Conservation (phyloP, 2,329 filamentous ascomycete genomes). For the Pestalotiopsis sp. region DNA sequence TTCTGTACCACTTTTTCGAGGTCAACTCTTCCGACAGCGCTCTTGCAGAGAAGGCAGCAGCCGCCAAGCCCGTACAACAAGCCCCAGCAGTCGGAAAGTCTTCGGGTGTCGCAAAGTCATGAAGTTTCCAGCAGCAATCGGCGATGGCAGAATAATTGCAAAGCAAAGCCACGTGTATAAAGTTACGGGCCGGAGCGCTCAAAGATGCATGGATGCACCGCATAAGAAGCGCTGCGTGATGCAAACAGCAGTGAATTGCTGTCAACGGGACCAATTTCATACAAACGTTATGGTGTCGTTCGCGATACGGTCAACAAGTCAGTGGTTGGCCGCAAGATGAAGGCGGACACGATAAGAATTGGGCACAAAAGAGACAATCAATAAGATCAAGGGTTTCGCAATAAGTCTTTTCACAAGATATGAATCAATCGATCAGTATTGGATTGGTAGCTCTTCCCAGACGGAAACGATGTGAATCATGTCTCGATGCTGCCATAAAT, state of each 20-base stretch:
- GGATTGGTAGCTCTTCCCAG: not conserved
- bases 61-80: conserved; percentile 29
- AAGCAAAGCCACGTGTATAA: not conserved
- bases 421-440: not conserved
- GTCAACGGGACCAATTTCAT: not conserved
- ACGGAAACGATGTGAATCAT: no score
- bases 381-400: not conserved
- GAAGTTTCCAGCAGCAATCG: not conserved
- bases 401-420: not conserved
- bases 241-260: not conserved
- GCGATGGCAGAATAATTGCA: not conserved
- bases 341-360: not conserved
- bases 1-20: conserved; percentile 95
- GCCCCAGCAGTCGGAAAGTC: conserved; percentile 26
- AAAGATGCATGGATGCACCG: not conserved
- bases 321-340: not conserved
- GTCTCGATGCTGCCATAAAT: no score
- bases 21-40: conserved; percentile 67
- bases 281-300: not conserved
- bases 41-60: conserved; percentile 28
- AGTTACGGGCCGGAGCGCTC: not conserved
- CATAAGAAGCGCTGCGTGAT: not conserved
- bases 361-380: not conserved
- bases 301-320: not conserved
- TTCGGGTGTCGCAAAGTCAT: conserved; percentile 20